Evolutionary conservation across 1,284 basidiomycete species (phyloP).

Genomic region (Melampsora larici-populina): DNA sequence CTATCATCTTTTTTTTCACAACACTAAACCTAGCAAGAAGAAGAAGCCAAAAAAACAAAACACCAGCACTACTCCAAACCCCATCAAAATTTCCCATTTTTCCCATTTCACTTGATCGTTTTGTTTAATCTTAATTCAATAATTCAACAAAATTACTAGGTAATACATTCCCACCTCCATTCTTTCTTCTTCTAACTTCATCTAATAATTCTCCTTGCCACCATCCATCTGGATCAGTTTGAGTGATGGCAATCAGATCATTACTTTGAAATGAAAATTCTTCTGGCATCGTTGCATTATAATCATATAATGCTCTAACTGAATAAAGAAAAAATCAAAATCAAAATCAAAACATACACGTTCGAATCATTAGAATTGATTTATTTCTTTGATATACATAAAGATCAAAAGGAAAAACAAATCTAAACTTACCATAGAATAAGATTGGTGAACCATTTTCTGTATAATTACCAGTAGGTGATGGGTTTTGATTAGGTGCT

Average conservation of each 20-base stretch:
- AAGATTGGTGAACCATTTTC: constrained; percentile 73
- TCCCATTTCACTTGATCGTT: background rate
- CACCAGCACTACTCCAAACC: too few relatives aligned
- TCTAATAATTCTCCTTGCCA: constrained; percentile 81
- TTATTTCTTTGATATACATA: too few relatives aligned
- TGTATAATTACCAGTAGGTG: constrained; percentile 68
- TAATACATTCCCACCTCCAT: constrained; percentile 75
- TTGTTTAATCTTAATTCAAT: constrained; percentile 1
- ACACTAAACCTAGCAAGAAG: too few relatives aligned
- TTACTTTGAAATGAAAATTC: constrained; percentile 82
- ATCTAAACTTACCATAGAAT: constrained; percentile 67
- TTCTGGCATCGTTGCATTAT: constrained; percentile 76
- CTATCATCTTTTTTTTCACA: too few relatives aligned
- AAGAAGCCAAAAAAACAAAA: too few relatives aligned
- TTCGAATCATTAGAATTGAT: background rate
- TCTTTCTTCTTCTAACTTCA: constrained; percentile 64
- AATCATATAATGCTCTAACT: constrained; percentile 93
- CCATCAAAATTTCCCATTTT: too few relatives aligned
- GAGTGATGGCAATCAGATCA: constrained; percentile 86
- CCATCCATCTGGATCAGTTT: constrained; percentile 89
- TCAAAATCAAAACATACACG: background rate
- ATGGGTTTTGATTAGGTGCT: constrained; percentile 49
- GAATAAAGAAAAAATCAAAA: background rate
- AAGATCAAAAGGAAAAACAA: constrained; percentile 44
- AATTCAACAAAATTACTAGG: constrained; percentile 74